phyloP scores from a whole-genome alignment of 768 basidiomycete species.

The Clavaria fumosa region DNA sequence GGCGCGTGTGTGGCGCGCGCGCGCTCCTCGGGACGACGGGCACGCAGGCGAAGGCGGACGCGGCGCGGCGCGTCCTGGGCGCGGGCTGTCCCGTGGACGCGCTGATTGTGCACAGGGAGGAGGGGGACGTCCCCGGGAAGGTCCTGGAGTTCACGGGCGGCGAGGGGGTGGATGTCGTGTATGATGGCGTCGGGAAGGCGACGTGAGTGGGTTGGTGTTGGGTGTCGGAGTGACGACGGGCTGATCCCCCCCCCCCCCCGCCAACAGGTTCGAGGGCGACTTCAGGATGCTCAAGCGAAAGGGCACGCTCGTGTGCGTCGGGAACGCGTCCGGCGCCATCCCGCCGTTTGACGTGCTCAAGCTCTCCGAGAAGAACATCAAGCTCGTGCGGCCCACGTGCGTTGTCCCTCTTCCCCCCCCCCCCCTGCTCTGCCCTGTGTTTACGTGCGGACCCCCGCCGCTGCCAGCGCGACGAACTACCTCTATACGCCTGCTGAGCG shows the following conservation, averaged over 20 bases:
- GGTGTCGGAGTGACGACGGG: too few species aligned
- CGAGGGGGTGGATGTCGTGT: conserved; percentile 72
- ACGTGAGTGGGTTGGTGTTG: conserved; percentile 38
- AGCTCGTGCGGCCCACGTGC: conserved; percentile 61
- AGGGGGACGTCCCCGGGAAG: conserved; percentile 58
- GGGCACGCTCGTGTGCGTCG: conserved; percentile 80
- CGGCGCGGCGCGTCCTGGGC: conserved; percentile 67
- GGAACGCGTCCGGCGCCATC: conserved; percentile 83
- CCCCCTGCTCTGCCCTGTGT: too few species aligned
- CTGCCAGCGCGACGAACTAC: conserved; percentile 52
- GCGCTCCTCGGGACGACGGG: conserved; percentile 91
- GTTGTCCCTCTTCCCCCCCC: conserved; percentile 12
- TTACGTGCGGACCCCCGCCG: neutral
- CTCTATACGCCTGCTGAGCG: conserved; percentile 60
- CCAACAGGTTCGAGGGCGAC: conserved; percentile 52
- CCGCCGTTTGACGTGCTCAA: conserved; percentile 60
- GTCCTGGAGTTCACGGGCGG: conserved; percentile 66
- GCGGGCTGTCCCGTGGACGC: too few species aligned
- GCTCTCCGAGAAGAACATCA: conserved; percentile 71
- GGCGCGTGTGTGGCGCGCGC: conserved; percentile 60
- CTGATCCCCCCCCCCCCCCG: too few species aligned
- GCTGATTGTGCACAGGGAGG: conserved; percentile 67
- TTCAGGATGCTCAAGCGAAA: conserved; percentile 74
- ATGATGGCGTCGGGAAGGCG: conserved; percentile 94
- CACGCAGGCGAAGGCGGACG: conserved; percentile 62